These are phyloP conservation scores for Dryas alaskensis DNA, from an alignment of 306 rosid genomes.

Conservation along the genomic window DNA sequence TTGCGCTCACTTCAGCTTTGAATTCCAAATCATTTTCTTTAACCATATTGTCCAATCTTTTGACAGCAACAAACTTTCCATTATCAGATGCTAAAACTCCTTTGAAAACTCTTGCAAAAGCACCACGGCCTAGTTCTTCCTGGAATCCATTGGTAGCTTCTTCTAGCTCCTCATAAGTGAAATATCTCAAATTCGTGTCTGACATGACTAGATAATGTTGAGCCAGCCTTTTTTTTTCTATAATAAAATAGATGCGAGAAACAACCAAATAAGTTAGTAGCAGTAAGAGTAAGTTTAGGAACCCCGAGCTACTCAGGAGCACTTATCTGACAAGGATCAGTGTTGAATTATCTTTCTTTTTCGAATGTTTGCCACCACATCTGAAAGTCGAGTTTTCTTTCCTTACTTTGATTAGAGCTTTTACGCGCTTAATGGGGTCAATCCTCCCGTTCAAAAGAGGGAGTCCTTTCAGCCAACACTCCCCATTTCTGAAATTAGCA, in stretches of 20 bases:
- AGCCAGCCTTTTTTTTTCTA: slow-evolving; percentile 28
- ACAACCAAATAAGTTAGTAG: slow-evolving; percentile 20
- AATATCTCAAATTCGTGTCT: slow-evolving; percentile 18
- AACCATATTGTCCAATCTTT: slow-evolving; percentile 36
- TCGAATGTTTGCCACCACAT: background rate
- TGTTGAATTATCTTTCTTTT: slow-evolving; percentile 20
- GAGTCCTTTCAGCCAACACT: slow-evolving; percentile 44
- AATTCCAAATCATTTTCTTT: slow-evolving; percentile 42
- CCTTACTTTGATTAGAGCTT: slow-evolving; percentile 41
- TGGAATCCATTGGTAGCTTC: slow-evolving; percentile 27
- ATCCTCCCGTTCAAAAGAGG: slow-evolving; percentile 51
- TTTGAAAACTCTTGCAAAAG: slow-evolving; percentile 31
- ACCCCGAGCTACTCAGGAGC: slow-evolving; percentile 42
- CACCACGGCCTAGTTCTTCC: slow-evolving; percentile 25
- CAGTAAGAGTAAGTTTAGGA: slow-evolving; percentile 29
- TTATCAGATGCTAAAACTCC: slow-evolving; percentile 23
- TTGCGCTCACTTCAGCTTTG: slow-evolving; percentile 4
- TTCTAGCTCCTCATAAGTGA: slow-evolving; percentile 20
- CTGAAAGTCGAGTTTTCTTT: slow-evolving; percentile 30
- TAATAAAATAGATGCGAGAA: slow-evolving; percentile 5
- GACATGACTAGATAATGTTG: background rate
- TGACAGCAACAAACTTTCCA: slow-evolving; percentile 39
- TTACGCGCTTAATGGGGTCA: background rate
- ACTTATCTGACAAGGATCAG: slow-evolving; percentile 30
- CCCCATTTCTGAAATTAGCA: slow-evolving; percentile 28